Evolutionary conservation across 768 basidiomycete species (phyloP), one percentile per base, ranked within the genome.

Genomic region (Clavaria fumosa): DNA sequence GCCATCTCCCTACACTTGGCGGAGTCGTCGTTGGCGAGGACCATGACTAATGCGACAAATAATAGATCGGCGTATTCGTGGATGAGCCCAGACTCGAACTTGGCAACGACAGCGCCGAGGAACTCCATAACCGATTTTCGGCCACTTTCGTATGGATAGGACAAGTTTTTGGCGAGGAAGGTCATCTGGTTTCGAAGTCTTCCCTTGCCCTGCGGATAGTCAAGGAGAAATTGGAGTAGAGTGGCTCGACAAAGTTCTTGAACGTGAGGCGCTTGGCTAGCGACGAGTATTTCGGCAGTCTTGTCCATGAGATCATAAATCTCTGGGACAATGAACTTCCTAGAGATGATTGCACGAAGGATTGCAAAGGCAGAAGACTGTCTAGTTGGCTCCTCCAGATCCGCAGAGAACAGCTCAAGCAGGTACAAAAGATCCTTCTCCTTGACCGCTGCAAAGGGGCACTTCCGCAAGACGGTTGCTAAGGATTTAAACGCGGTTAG

Each of bases 241-340:
- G 89, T 72, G 32, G 78, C 75, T 14, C 95, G 78, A 42, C 86
- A 93, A 6, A 84, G 72, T 53, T 95, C 90, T 52, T 91, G 91
- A 5, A 93, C 86, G 47, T 82, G 78, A 0, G 75, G 56, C 2
- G 91, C 89, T 55, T 97, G 93, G 46, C 72, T 90, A 9, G 89
- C 91, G 27, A 99, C 86, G 67, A 95, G 77, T 47, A 93, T 73
- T 45, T 88, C 79, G 3, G 88, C 77, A 15, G 96, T 77, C 41
- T 77, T 76, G 42, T 86, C 85, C 91, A 99, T 96, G 23, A 91
- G 59, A 54, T 97, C 91, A 59, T 99, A 99, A 35, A 99, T 80
- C 56, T 97, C 95, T 0, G 86, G 86, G 0, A 93, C 85, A 22
- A 97, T 77, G 44, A 97, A 83, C 51, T 84, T 86, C 22, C 91